A percentile compares a stretch with the other conserved stretches of the same genome.
These are phyloP conservation scores for Hura crepitans DNA, from an alignment of 441 rosid species.

Conservation along the genomic window DNA sequence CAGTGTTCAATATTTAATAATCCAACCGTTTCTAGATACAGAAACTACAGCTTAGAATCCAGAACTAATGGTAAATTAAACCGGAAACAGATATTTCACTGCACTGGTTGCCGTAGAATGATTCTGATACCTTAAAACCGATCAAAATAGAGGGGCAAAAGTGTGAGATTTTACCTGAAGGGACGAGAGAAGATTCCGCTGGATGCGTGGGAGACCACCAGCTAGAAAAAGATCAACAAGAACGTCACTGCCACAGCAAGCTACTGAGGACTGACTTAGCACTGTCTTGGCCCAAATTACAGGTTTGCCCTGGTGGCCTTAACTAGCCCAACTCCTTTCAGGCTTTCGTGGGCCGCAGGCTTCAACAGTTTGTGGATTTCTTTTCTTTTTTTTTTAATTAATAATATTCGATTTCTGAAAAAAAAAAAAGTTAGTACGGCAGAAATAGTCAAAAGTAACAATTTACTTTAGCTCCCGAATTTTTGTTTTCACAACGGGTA, in stretches of 20 bases:
- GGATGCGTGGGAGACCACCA: neutral
- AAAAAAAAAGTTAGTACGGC: no score
- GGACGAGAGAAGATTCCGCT: neutral
- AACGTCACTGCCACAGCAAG: neutral
- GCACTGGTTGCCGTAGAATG: neutral
- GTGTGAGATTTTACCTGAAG: neutral
- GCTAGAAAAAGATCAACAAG: neutral
- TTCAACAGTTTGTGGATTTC: no score
- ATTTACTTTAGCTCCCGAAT: no score
- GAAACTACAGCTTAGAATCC: neutral
- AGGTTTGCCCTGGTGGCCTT: neutral
- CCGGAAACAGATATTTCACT: neutral
- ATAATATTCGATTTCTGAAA: no score
- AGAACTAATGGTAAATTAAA: neutral
- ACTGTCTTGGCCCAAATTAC: neutral
- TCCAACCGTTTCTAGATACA: neutral
- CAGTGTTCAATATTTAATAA: neutral
- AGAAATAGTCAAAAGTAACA: no score
- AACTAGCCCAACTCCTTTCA: neutral
- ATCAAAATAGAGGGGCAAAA: neutral
- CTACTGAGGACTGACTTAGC: neutral
- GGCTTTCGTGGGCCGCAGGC: neutral
- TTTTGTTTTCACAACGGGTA: no score
- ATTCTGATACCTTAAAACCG: neutral
- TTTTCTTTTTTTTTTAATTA: no score